Base-by-base conservation (phyloP, 345 rosid species). In the Linum usitatissimum region DNA sequence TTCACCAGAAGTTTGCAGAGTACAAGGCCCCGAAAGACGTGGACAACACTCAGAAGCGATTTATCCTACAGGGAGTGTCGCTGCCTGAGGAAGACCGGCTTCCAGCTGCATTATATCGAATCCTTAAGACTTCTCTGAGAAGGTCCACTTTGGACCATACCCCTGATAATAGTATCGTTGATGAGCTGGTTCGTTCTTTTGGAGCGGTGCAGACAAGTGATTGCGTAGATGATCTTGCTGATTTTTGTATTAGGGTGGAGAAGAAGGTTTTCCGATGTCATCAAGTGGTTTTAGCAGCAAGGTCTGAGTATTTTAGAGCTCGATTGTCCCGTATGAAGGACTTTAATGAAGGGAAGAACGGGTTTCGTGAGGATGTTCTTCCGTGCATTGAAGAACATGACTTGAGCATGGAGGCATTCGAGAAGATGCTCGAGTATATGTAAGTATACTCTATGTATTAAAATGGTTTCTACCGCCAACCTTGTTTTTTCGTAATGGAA, bases 251-350 rank as follows among this genome's bases (percentile, higher is more conserved):
- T 65, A 87, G 66, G 74, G 99, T 87, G 67, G 91, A 80, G 73
- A 70, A 73, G 67, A 82, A 67, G 75, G 68, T 59, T 71, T 86
- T 86, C 53, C 86, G 77, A 64, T 90, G 96, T 80, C 97, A 90
- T 80, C 94, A 90, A 80, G 97, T 90, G 66, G 76, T 93, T 73
- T 79, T 93, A 70, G 96, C 94, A 57, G 84, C 99, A 15, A 90
- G 99, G 71, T 93, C 99, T 18, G 97, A 93, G 76, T 93, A 93
- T 72, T 93, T 93, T 62, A 84, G 83, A 76, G 90, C 99, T 70
- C 78, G 97, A 66, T 62, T 90, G 71, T 83, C 88, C 45, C 86
- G 78, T 23, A 79, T 90, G 79, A 86, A 81, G 68, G 94, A 87
- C 68, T 93, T 87, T 55, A 66, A 74, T 64, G 88, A 81, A 73